Evolutionary conservation across 1,284 basidiomycete species (phyloP).

Genomic region (Rhodotorula sp.): DNA sequence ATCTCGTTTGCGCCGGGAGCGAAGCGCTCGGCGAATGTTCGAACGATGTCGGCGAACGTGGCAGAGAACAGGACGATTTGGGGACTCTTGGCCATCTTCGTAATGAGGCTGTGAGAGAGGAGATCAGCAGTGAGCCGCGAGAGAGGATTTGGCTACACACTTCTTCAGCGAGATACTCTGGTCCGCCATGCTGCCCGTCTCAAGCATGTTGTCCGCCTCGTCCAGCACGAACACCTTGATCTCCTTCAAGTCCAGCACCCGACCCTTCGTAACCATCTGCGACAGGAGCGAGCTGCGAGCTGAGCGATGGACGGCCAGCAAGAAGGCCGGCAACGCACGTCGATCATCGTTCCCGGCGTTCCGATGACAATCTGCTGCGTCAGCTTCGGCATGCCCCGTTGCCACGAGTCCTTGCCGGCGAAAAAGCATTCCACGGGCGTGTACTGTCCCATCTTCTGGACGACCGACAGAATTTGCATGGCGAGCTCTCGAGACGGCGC

Average conservation of each 20-base stretch:
- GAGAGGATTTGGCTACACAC: constrained; percentile 56
- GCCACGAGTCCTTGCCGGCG: constrained; percentile 77
- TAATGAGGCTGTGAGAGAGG: constrained; percentile 32
- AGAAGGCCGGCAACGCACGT: constrained; percentile 58
- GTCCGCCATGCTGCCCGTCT: constrained; percentile 84
- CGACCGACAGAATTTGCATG: constrained; percentile 94
- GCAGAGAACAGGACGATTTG: constrained; percentile 98
- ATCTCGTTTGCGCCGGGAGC: constrained; percentile 96
- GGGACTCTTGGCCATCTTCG: constrained; percentile 30
- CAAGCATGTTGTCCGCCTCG: constrained; percentile 99
- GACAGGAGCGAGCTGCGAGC: not conserved
- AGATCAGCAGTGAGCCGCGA: not conserved
- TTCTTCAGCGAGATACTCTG: constrained; percentile 94
- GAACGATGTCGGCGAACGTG: constrained; percentile 93
- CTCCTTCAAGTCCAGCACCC: constrained; percentile 62
- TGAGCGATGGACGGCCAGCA: not conserved
- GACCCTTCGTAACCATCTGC: constrained; percentile 35
- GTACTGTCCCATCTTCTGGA: constrained; percentile 92
- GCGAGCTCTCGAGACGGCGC: constrained; percentile 95
- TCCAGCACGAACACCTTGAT: constrained; percentile 95
- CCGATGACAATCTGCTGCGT: constrained; percentile 91
- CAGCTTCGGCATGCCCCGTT: constrained; percentile 62
- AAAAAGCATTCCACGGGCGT: constrained; percentile 89
- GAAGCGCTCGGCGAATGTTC: constrained; percentile 83
- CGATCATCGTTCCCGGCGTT: constrained; percentile 91